A percentile compares a stretch with the other conserved stretches of the same genome.
Evolutionary conservation across 1,139 yeast genomes (phyloP).

Genomic region (Entelexis sorbosivorans): DNA sequence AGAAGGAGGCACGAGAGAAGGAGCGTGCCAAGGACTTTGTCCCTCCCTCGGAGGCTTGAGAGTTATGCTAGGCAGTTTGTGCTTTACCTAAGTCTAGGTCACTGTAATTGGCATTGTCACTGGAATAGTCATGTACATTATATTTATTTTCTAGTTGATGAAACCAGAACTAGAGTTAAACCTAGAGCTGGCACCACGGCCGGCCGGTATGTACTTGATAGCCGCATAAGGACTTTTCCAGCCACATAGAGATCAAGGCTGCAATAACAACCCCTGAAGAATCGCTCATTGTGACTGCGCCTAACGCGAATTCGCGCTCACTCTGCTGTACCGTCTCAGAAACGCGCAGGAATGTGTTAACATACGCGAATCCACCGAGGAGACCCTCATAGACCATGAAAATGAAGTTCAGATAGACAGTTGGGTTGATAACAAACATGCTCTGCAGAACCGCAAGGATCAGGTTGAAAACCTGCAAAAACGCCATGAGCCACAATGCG

Average conservation of each 20-base stretch:
- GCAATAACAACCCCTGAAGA: conserved; percentile 79
- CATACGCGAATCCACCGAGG: conserved; percentile 82
- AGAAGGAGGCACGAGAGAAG: conserved; percentile 50
- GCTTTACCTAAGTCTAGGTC: too few species aligned
- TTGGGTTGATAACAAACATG: conserved; percentile 46
- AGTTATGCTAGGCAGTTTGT: neutral
- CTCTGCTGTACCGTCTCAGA: conserved; percentile 47
- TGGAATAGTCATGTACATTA: neutral
- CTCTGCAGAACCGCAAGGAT: conserved; percentile 54
- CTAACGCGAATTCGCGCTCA: conserved; percentile 78
- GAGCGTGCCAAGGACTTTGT: conserved; percentile 70
- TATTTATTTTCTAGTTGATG: neutral
- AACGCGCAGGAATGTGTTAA: conserved; percentile 72
- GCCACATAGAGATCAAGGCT: conserved; percentile 59
- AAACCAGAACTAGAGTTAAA: neutral
- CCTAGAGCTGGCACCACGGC: conserved; percentile 31
- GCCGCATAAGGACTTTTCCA: conserved; percentile 63
- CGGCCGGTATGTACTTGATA: conserved; percentile 42
- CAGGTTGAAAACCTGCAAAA: conserved; percentile 60
- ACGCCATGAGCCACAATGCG: conserved; percentile 49
- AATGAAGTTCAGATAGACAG: conserved; percentile 51
- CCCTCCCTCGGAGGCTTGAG: conserved; percentile 63
- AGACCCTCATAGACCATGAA: conserved; percentile 73
- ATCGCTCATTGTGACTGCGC: conserved; percentile 88
- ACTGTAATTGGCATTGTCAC: too few species aligned